Evolutionary conservation across 306 rosid species (phyloP).

Genomic region (Prunus salicina): DNA sequence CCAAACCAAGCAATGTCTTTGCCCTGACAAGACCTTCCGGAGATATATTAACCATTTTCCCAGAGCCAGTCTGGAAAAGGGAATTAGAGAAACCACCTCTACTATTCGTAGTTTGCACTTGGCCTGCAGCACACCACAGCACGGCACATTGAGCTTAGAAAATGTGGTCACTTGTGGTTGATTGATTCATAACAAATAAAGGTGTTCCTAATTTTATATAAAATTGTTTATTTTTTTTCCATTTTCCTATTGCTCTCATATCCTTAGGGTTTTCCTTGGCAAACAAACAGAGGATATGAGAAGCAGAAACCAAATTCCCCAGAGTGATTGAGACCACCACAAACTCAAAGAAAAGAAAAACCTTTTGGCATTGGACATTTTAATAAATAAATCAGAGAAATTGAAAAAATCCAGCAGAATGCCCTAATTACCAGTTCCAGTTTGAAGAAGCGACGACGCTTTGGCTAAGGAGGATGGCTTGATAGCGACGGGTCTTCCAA

Average conservation of each 20-base stretch:
- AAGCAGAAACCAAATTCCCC: no score
- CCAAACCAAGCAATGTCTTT: constrained; percentile 57
- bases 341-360: neutral
- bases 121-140: constrained; percentile 44
- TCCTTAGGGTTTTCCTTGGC: no score
- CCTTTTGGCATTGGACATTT: neutral
- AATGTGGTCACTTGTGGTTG: neutral
- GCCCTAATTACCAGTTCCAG: neutral
- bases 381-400: constrained; percentile 2
- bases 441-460: constrained; percentile 43
- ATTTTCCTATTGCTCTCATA: neutral
- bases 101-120: constrained; percentile 31
- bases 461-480: constrained; percentile 47
- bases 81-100: constrained; percentile 51
- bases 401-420: neutral
- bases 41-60: constrained; percentile 68
- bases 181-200: neutral
- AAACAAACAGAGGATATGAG: no score
- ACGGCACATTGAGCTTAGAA: neutral
- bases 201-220: no score
- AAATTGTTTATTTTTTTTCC: neutral
- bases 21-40: constrained; percentile 62
- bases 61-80: constrained; percentile 73
- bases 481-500: constrained; percentile 39
- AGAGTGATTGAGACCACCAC: no score